phyloP scores from a whole-genome alignment of 352 stramenopile genomes.

The Phytophthora vignae region DNA sequence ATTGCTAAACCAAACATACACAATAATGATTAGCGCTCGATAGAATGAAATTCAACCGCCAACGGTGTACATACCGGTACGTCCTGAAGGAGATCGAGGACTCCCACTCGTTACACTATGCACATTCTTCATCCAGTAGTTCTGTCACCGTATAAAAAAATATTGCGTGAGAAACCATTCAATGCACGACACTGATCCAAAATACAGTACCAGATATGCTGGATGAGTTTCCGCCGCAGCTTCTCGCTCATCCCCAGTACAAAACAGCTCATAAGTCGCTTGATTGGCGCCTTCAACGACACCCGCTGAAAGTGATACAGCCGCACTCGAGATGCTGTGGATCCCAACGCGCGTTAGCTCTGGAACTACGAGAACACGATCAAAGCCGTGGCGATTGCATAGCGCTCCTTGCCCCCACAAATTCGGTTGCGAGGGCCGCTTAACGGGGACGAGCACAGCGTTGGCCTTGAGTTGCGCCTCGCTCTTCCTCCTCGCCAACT shows the following conservation, averaged over 20 bases:
- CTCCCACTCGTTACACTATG: conserved; percentile 3
- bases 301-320: neutral
- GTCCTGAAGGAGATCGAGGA: conserved; percentile 21
- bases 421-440: neutral
- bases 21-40: conserved; percentile 1
- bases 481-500: conserved; percentile 16
- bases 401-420: conserved; percentile 21
- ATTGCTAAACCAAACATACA: neutral
- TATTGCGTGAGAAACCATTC: neutral
- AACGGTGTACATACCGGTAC: conserved; percentile 1
- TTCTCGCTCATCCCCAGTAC: conserved; percentile 21
- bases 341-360: conserved; percentile 25
- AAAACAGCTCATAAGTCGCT: conserved; percentile 39
- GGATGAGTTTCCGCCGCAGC: conserved; percentile 20
- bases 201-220: conserved; percentile 35
- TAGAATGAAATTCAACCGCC: neutral
- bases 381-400: conserved; percentile 10
- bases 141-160: conserved; percentile 27
- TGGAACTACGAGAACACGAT: conserved; percentile 22
- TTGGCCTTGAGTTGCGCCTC: conserved; percentile 37
- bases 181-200: neutral
- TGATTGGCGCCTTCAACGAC: neutral
- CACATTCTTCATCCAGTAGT: conserved; percentile 55
- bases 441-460: conserved; percentile 35
- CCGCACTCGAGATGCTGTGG: conserved; percentile 37